Base-by-base conservation (phyloP, 2,329 filamentous ascomycete species). In the Alternaria ethzedia region DNA sequence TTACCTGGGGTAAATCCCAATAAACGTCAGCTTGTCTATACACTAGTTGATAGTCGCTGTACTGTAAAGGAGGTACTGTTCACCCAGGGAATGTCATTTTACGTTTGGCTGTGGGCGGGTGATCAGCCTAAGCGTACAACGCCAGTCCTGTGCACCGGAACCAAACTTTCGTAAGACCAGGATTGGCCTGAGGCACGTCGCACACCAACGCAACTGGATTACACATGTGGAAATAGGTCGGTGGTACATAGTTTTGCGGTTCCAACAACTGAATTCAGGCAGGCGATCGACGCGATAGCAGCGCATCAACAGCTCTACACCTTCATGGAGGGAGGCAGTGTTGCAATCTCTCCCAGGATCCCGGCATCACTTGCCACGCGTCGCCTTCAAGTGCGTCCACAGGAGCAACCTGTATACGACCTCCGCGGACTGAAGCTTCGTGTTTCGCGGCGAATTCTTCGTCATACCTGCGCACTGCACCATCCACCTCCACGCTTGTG, bases 81-180 rank as follows among this genome's bases (percentile, higher is more conserved):
- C 30, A 8, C 49, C 49, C 30, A 36, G 49, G 11, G 30, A 36
- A 15, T 23, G 36, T n/a, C 13, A 52, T 13, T 41, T 36, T 52
- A 52, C 49, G 28, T 52, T 52, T 36, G 13, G 28, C 28, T 23
- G 30, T 52, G 49, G 20, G 6, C 45, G 36, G 52, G 17, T 32
- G 32, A 45, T 61, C 45, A 36, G 26, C 25, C 25, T 11, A n/a
- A 57, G 36, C 23, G 32, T 49, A 23, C 54, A 57, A 61, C 54
- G n/a, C 36, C 25, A 44, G 58, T 26, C 13, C 54, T 46, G 15
- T 50, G 46, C n/a, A 20, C 17, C 41, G 12, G 17, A 21, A 51
- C 49, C 49, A 51, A 51, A 36, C 49, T 23, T 51, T 51, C 17
- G 28, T 36, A 41, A 47, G 30, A 44, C 15, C 36, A 61, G 45